Evolutionary conservation across 495 filamentous ascomycete species (phyloP).

Genomic region (Lasiosphaeris hirsuta): DNA sequence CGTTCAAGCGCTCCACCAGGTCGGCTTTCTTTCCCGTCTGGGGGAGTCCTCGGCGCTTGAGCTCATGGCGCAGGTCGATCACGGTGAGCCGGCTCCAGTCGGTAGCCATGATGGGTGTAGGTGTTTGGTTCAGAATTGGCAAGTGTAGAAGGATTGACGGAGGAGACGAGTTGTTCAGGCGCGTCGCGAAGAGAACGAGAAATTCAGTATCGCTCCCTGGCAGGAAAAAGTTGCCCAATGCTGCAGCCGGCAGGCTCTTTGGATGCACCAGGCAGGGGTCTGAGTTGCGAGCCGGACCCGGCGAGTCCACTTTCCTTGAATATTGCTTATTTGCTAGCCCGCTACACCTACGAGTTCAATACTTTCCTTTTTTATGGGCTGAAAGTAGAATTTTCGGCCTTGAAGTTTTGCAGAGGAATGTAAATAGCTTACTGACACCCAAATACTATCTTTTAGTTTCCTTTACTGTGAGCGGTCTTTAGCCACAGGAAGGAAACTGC

Average conservation of each 20-base stretch:
- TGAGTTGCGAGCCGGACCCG: no score
- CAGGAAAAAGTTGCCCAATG: constrained; percentile 4
- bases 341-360: no score
- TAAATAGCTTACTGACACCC: no score
- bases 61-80: constrained; percentile 54
- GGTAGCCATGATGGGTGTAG: constrained; percentile 39
- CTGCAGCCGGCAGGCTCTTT: background rate
- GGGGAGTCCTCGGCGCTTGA: constrained; percentile 54
- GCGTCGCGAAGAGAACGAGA: constrained; percentile 15
- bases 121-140: constrained; percentile 9
- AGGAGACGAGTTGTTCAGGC: background rate
- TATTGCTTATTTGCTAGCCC: no score
- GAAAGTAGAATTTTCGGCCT: no score
- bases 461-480: no score
- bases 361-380: no score
- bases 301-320: no score
- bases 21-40: constrained; percentile 56
- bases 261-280: no score
- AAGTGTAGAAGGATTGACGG: background rate
- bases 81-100: constrained; percentile 59
- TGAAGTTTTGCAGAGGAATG: no score
- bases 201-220: background rate
- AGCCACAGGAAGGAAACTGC: no score
- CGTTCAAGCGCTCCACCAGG: constrained; percentile 53
- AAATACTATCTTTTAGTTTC: no score